phyloP scores from a whole-genome alignment of 192 early-diverging fungal species.

The Spinellus fusiger region DNA sequence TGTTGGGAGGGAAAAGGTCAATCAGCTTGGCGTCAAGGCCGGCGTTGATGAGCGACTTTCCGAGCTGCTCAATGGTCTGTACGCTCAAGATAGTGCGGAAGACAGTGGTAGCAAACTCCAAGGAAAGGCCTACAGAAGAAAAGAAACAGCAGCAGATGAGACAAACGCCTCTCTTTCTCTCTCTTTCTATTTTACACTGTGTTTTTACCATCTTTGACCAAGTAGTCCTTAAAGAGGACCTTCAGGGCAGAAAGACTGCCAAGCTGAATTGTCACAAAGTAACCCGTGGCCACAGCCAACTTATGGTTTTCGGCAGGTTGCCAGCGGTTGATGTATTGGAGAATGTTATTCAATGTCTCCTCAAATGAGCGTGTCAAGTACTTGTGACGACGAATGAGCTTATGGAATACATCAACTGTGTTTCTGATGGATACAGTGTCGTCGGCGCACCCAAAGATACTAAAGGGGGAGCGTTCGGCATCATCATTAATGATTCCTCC shows the following conservation, averaged over 20 bases:
- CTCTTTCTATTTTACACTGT: background rate
- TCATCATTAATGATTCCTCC: conserved; percentile 79
- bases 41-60: conserved; percentile 56
- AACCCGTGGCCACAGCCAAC: conserved; percentile 71
- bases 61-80: conserved; percentile 73
- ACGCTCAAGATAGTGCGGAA: conserved; percentile 76
- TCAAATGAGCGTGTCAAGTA: conserved; percentile 85
- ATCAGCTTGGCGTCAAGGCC: conserved; percentile 70
- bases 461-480: conserved; percentile 72
- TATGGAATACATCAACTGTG: conserved; percentile 80
- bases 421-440: conserved; percentile 62
- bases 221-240: conserved; percentile 84
- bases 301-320: conserved; percentile 68
- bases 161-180: background rate
- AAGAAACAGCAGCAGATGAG: background rate
- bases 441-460: conserved; percentile 67
- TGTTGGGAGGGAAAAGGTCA: conserved; percentile 90
- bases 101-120: conserved; percentile 78
- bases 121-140: conserved; percentile 54
- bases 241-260: conserved; percentile 67
- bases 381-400: conserved; percentile 90
- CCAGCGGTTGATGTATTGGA: conserved; percentile 91
- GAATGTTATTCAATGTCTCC: conserved; percentile 75
- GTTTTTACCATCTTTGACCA: conserved; percentile 79
- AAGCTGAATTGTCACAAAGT: conserved; percentile 63